Percentiles rank a stretch among this genome's conserved stretches.
These are phyloP conservation scores for Magnusiomyces paraingens DNA, from an alignment of 1,139 yeast genomes.

Conservation along the genomic window DNA sequence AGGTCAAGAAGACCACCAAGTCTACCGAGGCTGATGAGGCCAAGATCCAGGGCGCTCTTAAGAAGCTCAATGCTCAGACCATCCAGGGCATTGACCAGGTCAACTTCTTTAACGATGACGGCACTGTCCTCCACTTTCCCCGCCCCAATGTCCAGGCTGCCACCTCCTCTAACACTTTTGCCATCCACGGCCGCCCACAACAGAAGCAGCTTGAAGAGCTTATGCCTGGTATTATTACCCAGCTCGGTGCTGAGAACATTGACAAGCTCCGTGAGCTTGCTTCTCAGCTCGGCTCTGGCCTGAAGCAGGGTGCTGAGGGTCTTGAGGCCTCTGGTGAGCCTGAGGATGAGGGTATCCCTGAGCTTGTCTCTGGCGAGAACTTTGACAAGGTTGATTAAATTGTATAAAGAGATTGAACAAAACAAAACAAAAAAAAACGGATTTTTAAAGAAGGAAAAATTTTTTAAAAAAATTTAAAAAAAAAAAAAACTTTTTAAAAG, in stretches of 20 bases:
- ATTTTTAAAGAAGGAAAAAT: not conserved
- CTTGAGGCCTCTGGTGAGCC: conserved; percentile 46
- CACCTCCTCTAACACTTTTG: conserved; percentile 84
- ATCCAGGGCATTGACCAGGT: conserved; percentile 92
- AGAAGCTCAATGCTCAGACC: conserved; percentile 84
- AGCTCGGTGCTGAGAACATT: conserved; percentile 94
- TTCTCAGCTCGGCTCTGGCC: conserved; percentile 63
- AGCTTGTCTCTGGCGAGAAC: conserved; percentile 90
- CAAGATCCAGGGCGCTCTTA: conserved; percentile 83
- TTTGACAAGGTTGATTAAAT: conserved; percentile 55
- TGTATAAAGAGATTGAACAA: not conserved
- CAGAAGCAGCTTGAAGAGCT: conserved; percentile 90
- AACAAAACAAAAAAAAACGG: not conserved
- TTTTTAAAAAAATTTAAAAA: not conserved
- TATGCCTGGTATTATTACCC: conserved; percentile 92
- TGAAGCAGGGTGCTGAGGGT: conserved; percentile 37
- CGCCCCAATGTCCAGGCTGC: conserved; percentile 94
- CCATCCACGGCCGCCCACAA: conserved; percentile 92
- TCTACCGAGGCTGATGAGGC: conserved; percentile 76
- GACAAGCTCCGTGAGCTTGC: conserved; percentile 87
- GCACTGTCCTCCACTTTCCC: conserved; percentile 92
- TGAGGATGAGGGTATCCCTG: conserved; percentile 69
- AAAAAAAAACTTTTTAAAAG: not conserved
- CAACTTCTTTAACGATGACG: conserved; percentile 95
- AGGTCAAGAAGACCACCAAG: conserved; percentile 73